Percentiles rank a stretch among this genome's conserved stretches.
These are phyloP conservation scores for Herpotrichia juniperi DNA, from an alignment of 2,329 filamentous ascomycete genomes.

Conservation along the genomic window DNA sequence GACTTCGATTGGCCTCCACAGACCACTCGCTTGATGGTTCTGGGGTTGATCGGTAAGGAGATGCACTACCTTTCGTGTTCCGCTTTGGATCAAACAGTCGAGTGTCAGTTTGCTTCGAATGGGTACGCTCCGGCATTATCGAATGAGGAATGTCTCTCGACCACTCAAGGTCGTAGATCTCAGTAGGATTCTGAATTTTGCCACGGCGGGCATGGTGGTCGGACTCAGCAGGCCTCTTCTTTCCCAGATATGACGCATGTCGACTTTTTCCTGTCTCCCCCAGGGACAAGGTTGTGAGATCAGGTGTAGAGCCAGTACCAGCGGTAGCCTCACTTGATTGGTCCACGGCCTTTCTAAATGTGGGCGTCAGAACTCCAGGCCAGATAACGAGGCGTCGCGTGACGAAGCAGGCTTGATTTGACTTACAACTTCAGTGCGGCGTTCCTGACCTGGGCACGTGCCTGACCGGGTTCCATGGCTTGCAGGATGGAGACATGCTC, in stretches of 20 bases:
- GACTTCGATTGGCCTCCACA: constrained; percentile 25
- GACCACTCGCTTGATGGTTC: constrained; percentile 33
- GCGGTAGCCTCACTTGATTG: constrained; percentile 33
- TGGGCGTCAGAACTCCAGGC: constrained; percentile 8
- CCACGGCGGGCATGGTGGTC: constrained; percentile 30
- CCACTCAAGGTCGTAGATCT: constrained; percentile 33
- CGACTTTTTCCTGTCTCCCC: constrained; percentile 22
- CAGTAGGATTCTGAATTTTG: constrained; percentile 28
- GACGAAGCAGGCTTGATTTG: constrained; percentile 10
- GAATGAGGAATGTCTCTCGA: constrained; percentile 27
- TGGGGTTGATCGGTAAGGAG: constrained; percentile 25
- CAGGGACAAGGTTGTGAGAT: constrained; percentile 36
- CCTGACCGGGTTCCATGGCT: constrained; percentile 21
- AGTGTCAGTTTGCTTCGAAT: constrained; percentile 22
- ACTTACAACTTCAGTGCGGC: constrained; percentile 32
- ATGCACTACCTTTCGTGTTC: constrained; percentile 14
- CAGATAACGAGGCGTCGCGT: constrained; percentile 1
- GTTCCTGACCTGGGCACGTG: constrained; percentile 28
- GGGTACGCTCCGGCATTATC: constrained; percentile 20
- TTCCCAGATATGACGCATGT: constrained; percentile 27
- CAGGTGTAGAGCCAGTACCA: constrained; percentile 33
- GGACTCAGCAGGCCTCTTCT: constrained; percentile 36
- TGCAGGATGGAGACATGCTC: constrained; percentile 33
- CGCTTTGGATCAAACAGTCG: constrained; percentile 29
- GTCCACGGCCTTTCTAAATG: constrained; percentile 22